These are phyloP conservation scores for Centella asiatica DNA, from an alignment of 129 eudicot species.

Conservation along the genomic window DNA sequence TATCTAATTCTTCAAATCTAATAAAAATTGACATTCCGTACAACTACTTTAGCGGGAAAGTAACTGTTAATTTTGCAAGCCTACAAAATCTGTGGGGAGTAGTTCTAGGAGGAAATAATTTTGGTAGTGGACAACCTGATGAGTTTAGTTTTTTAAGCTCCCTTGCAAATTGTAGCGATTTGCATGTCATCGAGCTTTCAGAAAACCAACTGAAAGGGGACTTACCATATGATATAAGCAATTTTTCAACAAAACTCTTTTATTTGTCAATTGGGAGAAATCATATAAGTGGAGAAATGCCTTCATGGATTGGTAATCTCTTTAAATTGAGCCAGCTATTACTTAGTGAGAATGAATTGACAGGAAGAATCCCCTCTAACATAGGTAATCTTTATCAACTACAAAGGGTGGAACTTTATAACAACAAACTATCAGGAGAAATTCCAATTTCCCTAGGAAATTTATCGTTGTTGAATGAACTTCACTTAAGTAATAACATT, in stretches of 20 bases:
- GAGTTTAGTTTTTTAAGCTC: conserved; percentile 18
- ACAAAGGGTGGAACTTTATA: neutral
- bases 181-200: conserved; percentile 3
- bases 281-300: conserved; percentile 31
- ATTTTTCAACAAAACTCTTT: conserved; percentile 11
- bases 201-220: conserved; percentile 17
- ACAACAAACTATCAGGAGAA: neutral
- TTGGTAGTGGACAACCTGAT: conserved; percentile 12
- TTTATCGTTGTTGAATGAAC: neutral
- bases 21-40: conserved; percentile 10
- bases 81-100: conserved; percentile 2
- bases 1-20: conserved; percentile 18
- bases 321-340: conserved; percentile 11
- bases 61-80: conserved; percentile 13
- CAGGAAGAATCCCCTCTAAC: conserved; percentile 16
- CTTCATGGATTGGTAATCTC: conserved; percentile 20
- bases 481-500: neutral
- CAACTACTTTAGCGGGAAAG: conserved; percentile 36
- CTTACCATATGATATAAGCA: neutral
- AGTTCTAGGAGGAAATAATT: neutral
- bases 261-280: conserved; percentile 13
- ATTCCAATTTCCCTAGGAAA: conserved; percentile 5
- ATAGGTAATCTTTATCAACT: neutral
- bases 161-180: conserved; percentile 27
- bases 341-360: conserved; percentile 13